phyloP scores from a whole-genome alignment of 2,329 filamentous ascomycete species.

The Nemania diffusa region DNA sequence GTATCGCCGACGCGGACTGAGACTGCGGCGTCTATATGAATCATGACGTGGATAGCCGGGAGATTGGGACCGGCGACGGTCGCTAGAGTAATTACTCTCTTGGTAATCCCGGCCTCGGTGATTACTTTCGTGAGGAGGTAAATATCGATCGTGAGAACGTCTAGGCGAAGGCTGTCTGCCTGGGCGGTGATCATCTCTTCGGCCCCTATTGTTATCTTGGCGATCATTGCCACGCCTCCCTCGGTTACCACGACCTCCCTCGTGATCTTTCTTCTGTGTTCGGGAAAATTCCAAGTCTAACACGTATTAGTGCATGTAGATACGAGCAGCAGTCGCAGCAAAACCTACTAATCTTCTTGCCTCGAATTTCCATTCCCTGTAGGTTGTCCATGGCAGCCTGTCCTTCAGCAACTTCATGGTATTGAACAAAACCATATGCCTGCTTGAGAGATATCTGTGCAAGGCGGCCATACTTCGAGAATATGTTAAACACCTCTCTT shows the following conservation, averaged over 20 bases:
- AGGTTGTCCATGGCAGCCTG: constrained; percentile 78
- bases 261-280: constrained; percentile 80
- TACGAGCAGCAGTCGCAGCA: not conserved
- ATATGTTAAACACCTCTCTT: constrained; percentile 90
- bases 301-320: constrained; percentile 27
- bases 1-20: constrained; percentile 68
- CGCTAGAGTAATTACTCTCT: constrained; percentile 51
- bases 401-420: constrained; percentile 80
- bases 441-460: constrained; percentile 97
- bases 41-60: constrained; percentile 61
- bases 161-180: constrained; percentile 43
- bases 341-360: constrained; percentile 90
- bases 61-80: constrained; percentile 75
- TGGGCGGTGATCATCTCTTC: constrained; percentile 46
- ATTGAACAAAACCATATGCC: constrained; percentile 97
- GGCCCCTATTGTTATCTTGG: constrained; percentile 40
- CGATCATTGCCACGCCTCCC: constrained; percentile 61
- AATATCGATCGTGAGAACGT: constrained; percentile 49
- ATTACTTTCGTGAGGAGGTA: constrained; percentile 47
- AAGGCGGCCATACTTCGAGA: constrained; percentile 84
- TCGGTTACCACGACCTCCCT: constrained; percentile 67
- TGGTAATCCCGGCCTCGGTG: constrained; percentile 53
- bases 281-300: constrained; percentile 90
- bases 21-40: constrained; percentile 74
- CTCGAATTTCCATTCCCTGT: constrained; percentile 83